phyloP scores from a whole-genome alignment of 768 basidiomycete species.

The Leccinum boreale region DNA sequence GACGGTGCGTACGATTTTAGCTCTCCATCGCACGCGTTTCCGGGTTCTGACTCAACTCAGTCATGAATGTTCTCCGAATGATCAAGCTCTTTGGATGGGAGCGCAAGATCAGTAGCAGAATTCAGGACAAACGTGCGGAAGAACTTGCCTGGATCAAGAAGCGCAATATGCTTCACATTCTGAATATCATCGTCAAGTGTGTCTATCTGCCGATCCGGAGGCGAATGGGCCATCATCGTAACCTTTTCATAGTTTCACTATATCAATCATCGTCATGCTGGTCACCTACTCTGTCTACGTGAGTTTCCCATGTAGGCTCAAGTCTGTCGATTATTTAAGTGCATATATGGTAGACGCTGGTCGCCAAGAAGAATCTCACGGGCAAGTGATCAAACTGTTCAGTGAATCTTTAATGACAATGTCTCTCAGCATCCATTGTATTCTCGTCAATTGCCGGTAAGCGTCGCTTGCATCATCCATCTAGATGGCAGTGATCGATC shows the following conservation, averaged over 20 bases:
- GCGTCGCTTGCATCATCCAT: background rate
- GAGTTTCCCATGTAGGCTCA: conserved; percentile 18
- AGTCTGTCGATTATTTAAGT: background rate
- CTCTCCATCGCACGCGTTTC: background rate
- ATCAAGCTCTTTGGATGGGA: conserved; percentile 72
- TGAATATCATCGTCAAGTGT: conserved; percentile 29
- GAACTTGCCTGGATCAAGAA: conserved; percentile 57
- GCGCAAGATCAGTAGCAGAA: conserved; percentile 49
- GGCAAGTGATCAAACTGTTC: conserved; percentile 1
- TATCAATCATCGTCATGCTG: conserved; percentile 64
- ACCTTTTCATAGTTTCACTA: conserved; percentile 41
- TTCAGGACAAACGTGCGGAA: conserved; percentile 54
- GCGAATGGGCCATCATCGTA: background rate
- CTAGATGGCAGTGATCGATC: background rate
- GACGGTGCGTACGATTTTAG: conserved; percentile 42
- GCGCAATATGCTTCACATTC: conserved; percentile 46
- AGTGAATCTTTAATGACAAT: background rate
- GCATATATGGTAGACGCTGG: conserved; percentile 1
- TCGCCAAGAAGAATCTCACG: conserved; percentile 4
- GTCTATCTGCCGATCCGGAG: conserved; percentile 4
- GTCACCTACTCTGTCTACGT: conserved; percentile 61
- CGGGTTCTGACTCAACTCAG: conserved; percentile 26
- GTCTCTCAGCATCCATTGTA: conserved; percentile 7
- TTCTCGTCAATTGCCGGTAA: conserved; percentile 9
- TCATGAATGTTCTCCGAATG: conserved; percentile 57